Evolutionary conservation across 1,284 basidiomycete species (phyloP).

Genomic region (Boletus albobrunnescens): DNA sequence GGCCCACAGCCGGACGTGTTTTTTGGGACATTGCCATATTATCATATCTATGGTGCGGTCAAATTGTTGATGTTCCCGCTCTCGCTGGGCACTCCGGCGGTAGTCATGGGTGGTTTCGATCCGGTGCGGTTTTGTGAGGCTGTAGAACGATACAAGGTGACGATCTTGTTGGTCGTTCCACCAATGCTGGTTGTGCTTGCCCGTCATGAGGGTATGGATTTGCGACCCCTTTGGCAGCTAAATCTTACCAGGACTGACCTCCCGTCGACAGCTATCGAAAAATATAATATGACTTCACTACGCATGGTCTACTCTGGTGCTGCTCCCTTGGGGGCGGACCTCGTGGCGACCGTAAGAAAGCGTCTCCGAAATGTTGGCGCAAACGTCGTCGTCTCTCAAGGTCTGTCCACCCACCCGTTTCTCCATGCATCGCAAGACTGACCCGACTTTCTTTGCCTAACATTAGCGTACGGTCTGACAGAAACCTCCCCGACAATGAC

Average conservation of each 20-base stretch:
- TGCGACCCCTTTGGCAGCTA: background rate
- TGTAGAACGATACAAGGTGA: conserved; percentile 64
- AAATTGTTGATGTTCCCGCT: conserved; percentile 63
- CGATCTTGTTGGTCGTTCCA: conserved; percentile 69
- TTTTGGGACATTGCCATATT: conserved; percentile 57
- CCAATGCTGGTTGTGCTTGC: conserved; percentile 76
- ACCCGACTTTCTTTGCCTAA: background rate
- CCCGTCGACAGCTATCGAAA: conserved; percentile 48
- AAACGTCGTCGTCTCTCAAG: conserved; percentile 41
- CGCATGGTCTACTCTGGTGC: conserved; percentile 70
- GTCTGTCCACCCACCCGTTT: conserved; percentile 27
- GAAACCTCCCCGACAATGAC: conserved; percentile 69
- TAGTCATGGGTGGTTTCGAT: conserved; percentile 74
- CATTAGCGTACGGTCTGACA: conserved; percentile 70
- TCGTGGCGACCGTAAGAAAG: conserved; percentile 46
- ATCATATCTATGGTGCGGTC: conserved; percentile 52
- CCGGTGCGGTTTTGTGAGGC: conserved; percentile 65
- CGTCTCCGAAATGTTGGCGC: conserved; percentile 41
- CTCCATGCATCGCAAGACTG: background rate
- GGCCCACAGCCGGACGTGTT: conserved; percentile 40
- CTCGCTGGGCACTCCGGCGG: conserved; percentile 52
- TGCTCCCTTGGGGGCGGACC: conserved; percentile 70
- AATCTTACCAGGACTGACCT: background rate
- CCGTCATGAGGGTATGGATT: conserved; percentile 52
- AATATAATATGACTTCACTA: conserved; percentile 67